phyloP scores from a whole-genome alignment of 116 monocot genomes.

The Papilionanthe hybrid region DNA sequence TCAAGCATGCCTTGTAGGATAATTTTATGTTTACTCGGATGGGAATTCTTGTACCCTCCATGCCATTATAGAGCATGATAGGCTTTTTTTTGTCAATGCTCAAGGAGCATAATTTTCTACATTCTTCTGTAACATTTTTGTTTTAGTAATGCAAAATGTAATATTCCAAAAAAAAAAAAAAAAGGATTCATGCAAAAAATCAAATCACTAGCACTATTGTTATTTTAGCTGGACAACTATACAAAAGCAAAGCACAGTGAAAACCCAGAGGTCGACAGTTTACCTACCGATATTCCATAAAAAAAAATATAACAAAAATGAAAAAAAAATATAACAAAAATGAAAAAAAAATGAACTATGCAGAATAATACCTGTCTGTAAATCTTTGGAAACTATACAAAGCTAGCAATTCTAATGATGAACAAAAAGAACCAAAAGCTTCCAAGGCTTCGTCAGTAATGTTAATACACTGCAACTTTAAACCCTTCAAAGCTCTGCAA shows the following conservation, averaged over 20 bases:
- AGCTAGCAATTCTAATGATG: constrained; percentile 62
- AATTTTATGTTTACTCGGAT: no score
- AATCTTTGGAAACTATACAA: constrained; percentile 79
- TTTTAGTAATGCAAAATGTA: no score
- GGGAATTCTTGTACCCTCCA: no score
- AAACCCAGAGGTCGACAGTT: background rate
- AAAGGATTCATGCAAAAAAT: background rate
- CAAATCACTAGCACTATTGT: background rate
- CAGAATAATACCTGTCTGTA: constrained; percentile 63
- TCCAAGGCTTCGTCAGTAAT: constrained; percentile 73
- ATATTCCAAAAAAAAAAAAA: background rate
- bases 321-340: background rate
- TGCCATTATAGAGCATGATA: no score
- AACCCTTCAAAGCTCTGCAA: constrained; percentile 57
- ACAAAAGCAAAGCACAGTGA: background rate
- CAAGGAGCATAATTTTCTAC: no score
- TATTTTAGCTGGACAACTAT: background rate
- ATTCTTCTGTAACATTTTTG: no score
- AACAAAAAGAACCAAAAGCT: constrained; percentile 68
- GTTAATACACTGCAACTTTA: constrained; percentile 76
- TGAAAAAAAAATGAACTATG: background rate
- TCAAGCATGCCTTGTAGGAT: no score
- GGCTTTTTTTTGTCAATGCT: no score
- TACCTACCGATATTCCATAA: background rate
- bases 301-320: no score